Conservation (phyloP, 495 filamentous ascomycete genomes). For the Hyaloscypha finlandica region DNA sequence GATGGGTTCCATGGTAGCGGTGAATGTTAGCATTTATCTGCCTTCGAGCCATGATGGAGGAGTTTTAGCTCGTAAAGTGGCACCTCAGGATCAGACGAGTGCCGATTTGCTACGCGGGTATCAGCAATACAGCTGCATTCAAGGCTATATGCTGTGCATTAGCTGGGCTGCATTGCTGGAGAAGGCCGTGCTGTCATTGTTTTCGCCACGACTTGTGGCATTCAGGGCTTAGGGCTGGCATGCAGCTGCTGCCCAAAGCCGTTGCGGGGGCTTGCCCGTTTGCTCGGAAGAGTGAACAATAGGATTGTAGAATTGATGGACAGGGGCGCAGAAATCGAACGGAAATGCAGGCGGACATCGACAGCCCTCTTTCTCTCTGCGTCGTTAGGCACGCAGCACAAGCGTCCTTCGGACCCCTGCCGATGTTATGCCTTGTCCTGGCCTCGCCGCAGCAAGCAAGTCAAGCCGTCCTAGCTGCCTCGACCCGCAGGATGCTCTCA, state of each 20-base stretch:
- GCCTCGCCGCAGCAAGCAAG: neutral
- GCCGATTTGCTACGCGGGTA: slow-evolving; percentile 12
- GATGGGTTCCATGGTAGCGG: slow-evolving; percentile 26
- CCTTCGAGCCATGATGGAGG: slow-evolving; percentile 20
- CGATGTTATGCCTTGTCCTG: slow-evolving; percentile 31
- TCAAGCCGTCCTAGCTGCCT: neutral
- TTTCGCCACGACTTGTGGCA: slow-evolving; percentile 13
- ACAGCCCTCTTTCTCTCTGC: neutral
- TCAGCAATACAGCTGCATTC: slow-evolving; percentile 7
- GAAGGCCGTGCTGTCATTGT: slow-evolving; percentile 27
- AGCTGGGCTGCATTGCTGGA: slow-evolving; percentile 22
- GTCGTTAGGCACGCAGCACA: slow-evolving; percentile 17
- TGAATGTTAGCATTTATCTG: slow-evolving; percentile 19
- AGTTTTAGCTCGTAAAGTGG: slow-evolving; percentile 13
- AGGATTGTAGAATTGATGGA: neutral
- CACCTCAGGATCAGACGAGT: slow-evolving; percentile 22
- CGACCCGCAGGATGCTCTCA: neutral
- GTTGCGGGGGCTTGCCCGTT: slow-evolving; percentile 13
- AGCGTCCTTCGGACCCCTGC: slow-evolving; percentile 15
- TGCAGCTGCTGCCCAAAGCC: slow-evolving; percentile 17
- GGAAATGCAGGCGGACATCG: slow-evolving; percentile 9
- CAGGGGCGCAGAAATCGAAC: neutral
- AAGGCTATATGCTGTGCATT: slow-evolving; percentile 33
- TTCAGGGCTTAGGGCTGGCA: neutral
- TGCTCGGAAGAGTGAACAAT: slow-evolving; percentile 8